These are phyloP conservation scores for Leishmania tarentolae DNA, from an alignment of 208 protist species.

Conservation along the genomic window DNA sequence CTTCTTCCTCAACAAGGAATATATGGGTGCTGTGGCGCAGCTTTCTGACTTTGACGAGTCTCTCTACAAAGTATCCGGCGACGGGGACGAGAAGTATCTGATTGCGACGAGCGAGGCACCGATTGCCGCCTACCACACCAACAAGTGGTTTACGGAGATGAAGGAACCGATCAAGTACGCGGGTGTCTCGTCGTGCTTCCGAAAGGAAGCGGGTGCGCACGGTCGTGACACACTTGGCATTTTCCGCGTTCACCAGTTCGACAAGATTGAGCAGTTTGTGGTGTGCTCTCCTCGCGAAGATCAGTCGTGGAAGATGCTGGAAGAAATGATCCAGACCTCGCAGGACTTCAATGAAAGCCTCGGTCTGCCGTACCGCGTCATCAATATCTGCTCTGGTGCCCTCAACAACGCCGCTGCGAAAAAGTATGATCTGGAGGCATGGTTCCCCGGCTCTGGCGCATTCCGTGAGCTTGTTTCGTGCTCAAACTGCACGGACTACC, in stretches of 20 bases:
- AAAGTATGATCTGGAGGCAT: constrained; percentile 99
- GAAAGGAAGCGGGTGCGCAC: constrained; percentile 98
- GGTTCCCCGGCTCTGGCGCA: constrained; percentile 96
- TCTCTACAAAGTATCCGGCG: constrained; percentile 98
- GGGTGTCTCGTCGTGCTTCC: constrained; percentile 99
- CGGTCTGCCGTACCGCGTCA: constrained; percentile 93
- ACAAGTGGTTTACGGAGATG: constrained; percentile 94
- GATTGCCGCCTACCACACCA: constrained; percentile 97
- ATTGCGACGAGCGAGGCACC: constrained; percentile 99
- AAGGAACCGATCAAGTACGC: constrained; percentile 95
- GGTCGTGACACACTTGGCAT: constrained; percentile 95
- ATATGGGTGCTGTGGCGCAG: constrained; percentile 97
- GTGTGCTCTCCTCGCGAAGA: constrained; percentile 91
- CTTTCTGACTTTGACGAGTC: constrained; percentile 99
- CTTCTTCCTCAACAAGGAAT: constrained; percentile 99
- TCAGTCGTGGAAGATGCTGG: constrained; percentile 89
- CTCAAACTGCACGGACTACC: constrained; percentile 99
- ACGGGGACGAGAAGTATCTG: constrained; percentile 99
- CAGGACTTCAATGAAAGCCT: constrained; percentile 95
- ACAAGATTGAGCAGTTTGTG: constrained; percentile 97
- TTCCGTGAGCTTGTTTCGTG: constrained; percentile 99
- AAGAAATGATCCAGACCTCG: constrained; percentile 92
- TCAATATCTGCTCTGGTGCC: constrained; percentile 95
- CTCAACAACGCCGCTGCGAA: constrained; percentile 99
- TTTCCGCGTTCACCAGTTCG: constrained; percentile 97